Evolutionary conservation across 495 filamentous ascomycete species (phyloP), one percentile per base, ranked within the genome.

Genomic region (Aspergillus sparsus): DNA sequence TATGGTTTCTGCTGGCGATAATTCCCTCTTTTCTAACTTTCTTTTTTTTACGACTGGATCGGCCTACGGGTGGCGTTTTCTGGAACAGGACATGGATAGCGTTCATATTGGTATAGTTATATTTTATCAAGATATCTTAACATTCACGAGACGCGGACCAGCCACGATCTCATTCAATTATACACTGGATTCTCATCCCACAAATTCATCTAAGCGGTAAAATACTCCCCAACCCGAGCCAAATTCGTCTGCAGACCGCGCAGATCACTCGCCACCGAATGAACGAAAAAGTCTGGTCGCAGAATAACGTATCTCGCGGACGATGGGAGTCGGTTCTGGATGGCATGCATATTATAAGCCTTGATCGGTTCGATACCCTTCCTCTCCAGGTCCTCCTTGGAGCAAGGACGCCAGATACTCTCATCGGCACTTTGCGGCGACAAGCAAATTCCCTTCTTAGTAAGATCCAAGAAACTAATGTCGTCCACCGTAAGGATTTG

Each of bases 251-350:
- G 16, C 5, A 56, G 12, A 15, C 37, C 27, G 5, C 18, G 32
- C n/a, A 56, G 12, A 44, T 56, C 53, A 18, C 53, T 16, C n/a
- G 53, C 53, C 16, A 56, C 42, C 5, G 53, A 56, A 31, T 56
- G 53, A 44, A 56, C 39, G n/a, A 56, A 56, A 36, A 56, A 56
- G 31, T 56, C 53, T 16, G 53, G 53, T 21, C 53, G 53, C 13
- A 56, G 53, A 5, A 56, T 11, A 9, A 56, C 53, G 53, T 45
- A 56, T 27, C 12, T 56, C 11, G 16, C 35, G 3, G 53, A 56
- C 15, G 36, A 56, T 13, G 34, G 34, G 13, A 56, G 32, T 11
- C 36, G 13, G 15, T 56, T 27, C 13, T 42, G 35, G 1, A 50
- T 50, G 1, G 47, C 47, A 5, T 50, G 12, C 15, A 21, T 21